Evolutionary conservation across 495 filamentous ascomycete species (phyloP).

Genomic region (Xylaria nigripes): DNA sequence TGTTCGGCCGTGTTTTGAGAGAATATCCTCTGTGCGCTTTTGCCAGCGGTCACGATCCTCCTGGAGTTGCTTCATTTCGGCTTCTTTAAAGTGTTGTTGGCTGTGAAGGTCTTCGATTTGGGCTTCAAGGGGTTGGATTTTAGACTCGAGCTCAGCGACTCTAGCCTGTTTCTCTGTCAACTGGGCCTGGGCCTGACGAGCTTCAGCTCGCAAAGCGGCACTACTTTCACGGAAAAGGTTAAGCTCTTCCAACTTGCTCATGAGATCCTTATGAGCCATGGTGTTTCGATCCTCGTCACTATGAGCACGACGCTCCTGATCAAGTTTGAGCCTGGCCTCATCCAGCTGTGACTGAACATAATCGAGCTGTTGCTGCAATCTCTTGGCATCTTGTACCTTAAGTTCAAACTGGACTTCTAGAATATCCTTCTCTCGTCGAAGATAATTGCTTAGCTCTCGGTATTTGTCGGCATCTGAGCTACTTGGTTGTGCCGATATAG

Average conservation of each 20-base stretch:
- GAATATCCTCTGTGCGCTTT: conserved; percentile 84
- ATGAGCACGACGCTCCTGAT: conserved; percentile 74
- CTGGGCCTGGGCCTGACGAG: conserved; percentile 65
- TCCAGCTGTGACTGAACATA: conserved; percentile 81
- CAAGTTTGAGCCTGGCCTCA: conserved; percentile 73
- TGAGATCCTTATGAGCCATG: conserved; percentile 73
- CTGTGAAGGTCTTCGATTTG: conserved; percentile 72
- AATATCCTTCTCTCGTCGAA: conserved; percentile 96
- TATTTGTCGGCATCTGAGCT: conserved; percentile 49
- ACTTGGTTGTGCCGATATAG: conserved; percentile 23
- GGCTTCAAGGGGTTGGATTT: conserved; percentile 74
- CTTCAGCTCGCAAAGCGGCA: conserved; percentile 75
- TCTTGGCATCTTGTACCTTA: conserved; percentile 73
- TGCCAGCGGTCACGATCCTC: conserved; percentile 88
- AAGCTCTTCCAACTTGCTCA: conserved; percentile 88
- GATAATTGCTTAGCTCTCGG: conserved; percentile 78
- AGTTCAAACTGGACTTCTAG: conserved; percentile 90
- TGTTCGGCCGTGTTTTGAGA: conserved; percentile 90
- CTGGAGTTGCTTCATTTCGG: conserved; percentile 75
- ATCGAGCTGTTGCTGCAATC: conserved; percentile 81
- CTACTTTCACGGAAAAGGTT: conserved; percentile 93
- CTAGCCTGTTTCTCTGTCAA: conserved; percentile 64
- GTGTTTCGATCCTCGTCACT: conserved; percentile 61
- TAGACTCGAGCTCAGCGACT: conserved; percentile 62
- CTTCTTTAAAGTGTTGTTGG: conserved; percentile 68